Percentiles rank a stretch among this genome's conserved stretches.
Conservation (phyloP, 2,329 filamentous ascomycete species). For the Rutstroemia sp. region DNA sequence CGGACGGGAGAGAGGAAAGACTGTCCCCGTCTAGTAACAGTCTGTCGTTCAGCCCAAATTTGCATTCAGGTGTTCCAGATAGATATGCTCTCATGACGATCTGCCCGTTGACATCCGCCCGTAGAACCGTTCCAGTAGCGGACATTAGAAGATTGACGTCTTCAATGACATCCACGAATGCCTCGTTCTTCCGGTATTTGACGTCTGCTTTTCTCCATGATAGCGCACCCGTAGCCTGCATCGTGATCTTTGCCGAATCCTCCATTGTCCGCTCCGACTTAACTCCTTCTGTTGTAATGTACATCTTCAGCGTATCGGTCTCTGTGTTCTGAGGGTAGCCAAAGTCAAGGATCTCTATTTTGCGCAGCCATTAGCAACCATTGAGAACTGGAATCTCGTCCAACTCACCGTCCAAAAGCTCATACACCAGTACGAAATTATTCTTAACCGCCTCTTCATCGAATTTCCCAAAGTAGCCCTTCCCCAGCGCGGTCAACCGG, state of each 20-base stretch:
- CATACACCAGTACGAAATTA: slow-evolving; percentile 98
- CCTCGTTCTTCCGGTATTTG: slow-evolving; percentile 99
- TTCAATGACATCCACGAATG: slow-evolving; percentile 98
- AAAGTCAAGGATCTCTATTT: slow-evolving; percentile 90
- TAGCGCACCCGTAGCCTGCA: slow-evolving; percentile 95
- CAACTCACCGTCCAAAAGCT: slow-evolving; percentile 76
- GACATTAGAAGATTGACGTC: slow-evolving; percentile 99
- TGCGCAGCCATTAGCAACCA: not conserved
- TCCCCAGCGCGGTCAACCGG: slow-evolving; percentile 79
- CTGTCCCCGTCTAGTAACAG: slow-evolving; percentile 78
- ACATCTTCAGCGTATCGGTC: slow-evolving; percentile 98
- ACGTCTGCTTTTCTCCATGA: slow-evolving; percentile 97
- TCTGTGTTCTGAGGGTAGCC: slow-evolving; percentile 99
- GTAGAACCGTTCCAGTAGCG: slow-evolving; percentile 88
- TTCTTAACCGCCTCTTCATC: slow-evolving; percentile 99
- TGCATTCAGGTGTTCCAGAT: slow-evolving; percentile 94
- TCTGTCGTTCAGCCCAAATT: slow-evolving; percentile 95
- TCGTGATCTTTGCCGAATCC: slow-evolving; percentile 96
- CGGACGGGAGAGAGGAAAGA: slow-evolving; percentile 57
- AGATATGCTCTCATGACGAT: slow-evolving; percentile 99
- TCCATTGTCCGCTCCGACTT: slow-evolving; percentile 82
- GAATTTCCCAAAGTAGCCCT: slow-evolving; percentile 97
- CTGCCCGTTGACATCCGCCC: slow-evolving; percentile 93
- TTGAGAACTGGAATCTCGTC: not conserved
- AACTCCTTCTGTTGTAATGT: slow-evolving; percentile 98